Conservation (phyloP, 805 yeast genomes). For the Saturnispora hagleri region DNA sequence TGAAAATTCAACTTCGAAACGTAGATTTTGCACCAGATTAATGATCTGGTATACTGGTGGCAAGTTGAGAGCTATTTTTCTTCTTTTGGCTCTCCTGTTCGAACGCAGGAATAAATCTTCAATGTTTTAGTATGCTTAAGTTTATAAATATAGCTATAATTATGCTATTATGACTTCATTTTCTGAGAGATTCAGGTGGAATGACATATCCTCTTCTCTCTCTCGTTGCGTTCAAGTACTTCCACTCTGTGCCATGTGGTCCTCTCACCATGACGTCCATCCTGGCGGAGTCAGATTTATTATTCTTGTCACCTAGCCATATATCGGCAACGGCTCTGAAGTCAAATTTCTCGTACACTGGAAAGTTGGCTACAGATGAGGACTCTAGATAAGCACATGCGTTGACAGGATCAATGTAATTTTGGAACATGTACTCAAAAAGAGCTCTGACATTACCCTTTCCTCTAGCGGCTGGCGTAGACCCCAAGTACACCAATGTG, state of each 20-base stretch:
- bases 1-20: too few relatives aligned
- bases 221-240: constrained; percentile 20
- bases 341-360: constrained; percentile 45
- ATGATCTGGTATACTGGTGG: too few relatives aligned
- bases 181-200: constrained; percentile 15
- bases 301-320: constrained; percentile 29
- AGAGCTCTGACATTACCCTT: constrained; percentile 45
- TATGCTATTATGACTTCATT: not conserved
- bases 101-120: too few relatives aligned
- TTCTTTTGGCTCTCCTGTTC: too few relatives aligned
- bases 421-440: constrained; percentile 39
- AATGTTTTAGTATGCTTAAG: not conserved
- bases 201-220: constrained; percentile 18
- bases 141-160: not conserved
- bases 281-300: constrained; percentile 25
- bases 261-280: constrained; percentile 34
- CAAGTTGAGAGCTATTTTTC: too few relatives aligned
- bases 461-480: constrained; percentile 39
- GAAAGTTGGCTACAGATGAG: constrained; percentile 37
- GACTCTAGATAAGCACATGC: constrained; percentile 43
- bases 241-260: constrained; percentile 25
- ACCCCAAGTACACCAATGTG: constrained; percentile 29
- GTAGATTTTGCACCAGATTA: too few relatives aligned
- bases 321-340: constrained; percentile 42
- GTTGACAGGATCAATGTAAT: constrained; percentile 34